phyloP scores from a whole-genome alignment of 345 rosid genomes.

The Cardamine resedifolia region DNA sequence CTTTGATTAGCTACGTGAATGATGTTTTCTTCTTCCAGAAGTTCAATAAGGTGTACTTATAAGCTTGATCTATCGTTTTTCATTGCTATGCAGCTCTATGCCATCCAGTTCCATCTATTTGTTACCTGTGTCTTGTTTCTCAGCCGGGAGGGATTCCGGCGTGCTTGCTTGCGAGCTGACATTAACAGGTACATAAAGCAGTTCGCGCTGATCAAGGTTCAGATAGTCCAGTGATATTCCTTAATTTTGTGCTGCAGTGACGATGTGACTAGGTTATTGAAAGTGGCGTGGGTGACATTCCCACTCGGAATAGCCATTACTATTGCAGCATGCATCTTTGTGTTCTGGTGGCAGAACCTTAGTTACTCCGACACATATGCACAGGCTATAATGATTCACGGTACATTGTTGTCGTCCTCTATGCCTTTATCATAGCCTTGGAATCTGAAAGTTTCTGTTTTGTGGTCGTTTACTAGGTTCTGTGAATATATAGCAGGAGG shows the following conservation, averaged over 20 bases:
- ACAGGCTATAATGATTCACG: constrained; percentile 79
- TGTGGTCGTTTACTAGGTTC: background rate
- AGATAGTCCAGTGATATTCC: background rate
- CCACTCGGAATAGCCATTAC: constrained; percentile 67
- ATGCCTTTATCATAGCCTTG: constrained; percentile 1
- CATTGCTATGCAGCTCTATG: constrained; percentile 58
- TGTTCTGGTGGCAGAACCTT: constrained; percentile 87
- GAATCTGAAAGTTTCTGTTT: background rate
- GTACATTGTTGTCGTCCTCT: constrained; percentile 38
- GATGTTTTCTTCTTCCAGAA: background rate
- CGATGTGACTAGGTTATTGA: constrained; percentile 52
- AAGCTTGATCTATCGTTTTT: background rate
- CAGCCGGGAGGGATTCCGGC: constrained; percentile 91
- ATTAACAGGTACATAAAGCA: constrained; percentile 47
- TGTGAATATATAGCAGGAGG: constrained; percentile 1
- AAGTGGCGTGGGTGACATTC: constrained; percentile 79
- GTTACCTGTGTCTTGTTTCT: constrained; percentile 84
- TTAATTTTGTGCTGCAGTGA: constrained; percentile 44
- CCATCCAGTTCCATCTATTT: constrained; percentile 81
- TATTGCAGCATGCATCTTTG: constrained; percentile 47
- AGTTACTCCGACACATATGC: constrained; percentile 59
- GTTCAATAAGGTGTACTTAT: background rate
- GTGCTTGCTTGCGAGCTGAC: constrained; percentile 84
- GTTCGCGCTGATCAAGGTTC: background rate
- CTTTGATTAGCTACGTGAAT: background rate